Percentiles rank a stretch among this genome's conserved stretches.
Conservation (phyloP, 2,329 filamentous ascomycete genomes). For the Fusarium sambucinum region DNA sequence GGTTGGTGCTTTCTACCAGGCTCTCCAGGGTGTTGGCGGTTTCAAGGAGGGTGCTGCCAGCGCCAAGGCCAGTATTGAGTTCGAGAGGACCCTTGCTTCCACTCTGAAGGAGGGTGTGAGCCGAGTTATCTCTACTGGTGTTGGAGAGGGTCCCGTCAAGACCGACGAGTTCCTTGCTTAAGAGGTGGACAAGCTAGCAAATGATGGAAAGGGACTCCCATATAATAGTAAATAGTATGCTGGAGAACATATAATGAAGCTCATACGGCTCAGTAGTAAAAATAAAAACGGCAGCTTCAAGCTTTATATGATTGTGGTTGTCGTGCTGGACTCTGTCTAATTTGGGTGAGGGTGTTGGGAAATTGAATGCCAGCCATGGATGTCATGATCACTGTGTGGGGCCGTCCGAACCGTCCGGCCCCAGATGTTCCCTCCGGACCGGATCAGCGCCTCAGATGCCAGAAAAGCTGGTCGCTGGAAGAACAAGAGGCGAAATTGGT, state of each 20-base stretch:
- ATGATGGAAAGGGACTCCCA: background rate
- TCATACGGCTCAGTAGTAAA: background rate
- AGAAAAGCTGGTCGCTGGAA: background rate
- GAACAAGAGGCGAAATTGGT: background rate
- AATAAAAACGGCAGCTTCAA: background rate
- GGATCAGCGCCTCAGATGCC: background rate
- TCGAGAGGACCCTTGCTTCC: constrained; percentile 74
- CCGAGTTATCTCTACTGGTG: constrained; percentile 89
- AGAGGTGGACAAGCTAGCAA: constrained; percentile 68
- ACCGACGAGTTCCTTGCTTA: constrained; percentile 82
- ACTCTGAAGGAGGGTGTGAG: constrained; percentile 83
- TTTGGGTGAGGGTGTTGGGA: background rate
- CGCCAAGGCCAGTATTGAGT: constrained; percentile 65
- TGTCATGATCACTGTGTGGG: constrained; percentile 18
- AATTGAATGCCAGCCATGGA: too few relatives aligned
- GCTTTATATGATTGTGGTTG: background rate
- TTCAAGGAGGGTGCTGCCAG: constrained; percentile 74
- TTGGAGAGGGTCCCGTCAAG: constrained; percentile 88
- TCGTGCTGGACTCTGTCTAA: background rate
- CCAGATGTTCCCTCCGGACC: background rate
- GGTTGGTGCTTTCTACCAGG: constrained; percentile 80
- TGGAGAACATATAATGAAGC: background rate
- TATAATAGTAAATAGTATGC: constrained; percentile 13
- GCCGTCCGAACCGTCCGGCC: constrained; percentile 8
- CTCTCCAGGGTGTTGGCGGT: constrained; percentile 73